Base-by-base conservation (phyloP, 192 early-diverging fungal genomes). In the Coemansia sp. region DNA sequence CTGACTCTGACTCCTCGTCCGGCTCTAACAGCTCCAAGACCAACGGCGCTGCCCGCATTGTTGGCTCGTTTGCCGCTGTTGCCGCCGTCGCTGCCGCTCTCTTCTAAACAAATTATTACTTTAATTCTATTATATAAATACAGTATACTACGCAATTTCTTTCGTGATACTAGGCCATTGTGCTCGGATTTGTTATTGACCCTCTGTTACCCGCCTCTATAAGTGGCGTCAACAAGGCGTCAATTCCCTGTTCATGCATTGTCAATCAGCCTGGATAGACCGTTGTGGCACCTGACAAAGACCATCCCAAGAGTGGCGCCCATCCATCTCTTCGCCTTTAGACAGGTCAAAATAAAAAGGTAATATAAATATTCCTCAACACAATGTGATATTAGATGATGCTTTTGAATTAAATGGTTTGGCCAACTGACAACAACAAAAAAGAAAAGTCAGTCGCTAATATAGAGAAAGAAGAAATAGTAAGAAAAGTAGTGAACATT, bases 11-110 rank as follows among this genome's bases (percentile, higher is more conserved):
- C n/a, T 60, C 64, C 29, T 64, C 63, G 17, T 32, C 51, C 32
- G n/a, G 21, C 31, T 60, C 63, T 32, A 27, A 57, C 5, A 51
- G 57, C 23, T 64, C 65, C 66, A 17, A 60, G 62, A 62, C 45
- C 67, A 75, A 63, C 73, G 75, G 68, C 55, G 79, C 79, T 45
- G 64, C 64, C 70, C 69, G 73, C 70, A 46, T 73, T 51, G 71
- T 60, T 63, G 59, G 70, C 68, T 72, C 68, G 19, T 25, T 67
- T 19, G 74, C 68, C n/a, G 79, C 79, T 31, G 75, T 59, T 50
- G 74, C 64, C 62, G 48, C 73, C 37, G 79, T 69, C 45, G 70
- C 64, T 55, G 79, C 79, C 38, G 74, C 79, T 27, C 48, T 82
- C 51, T 82, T 76, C 79, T 82, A 76, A 76, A 61, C 7, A 4